Evolutionary conservation across 2,329 filamentous ascomycete species (phyloP), one percentile per base, ranked within the genome.

Genomic region (Exophiala mesophila): DNA sequence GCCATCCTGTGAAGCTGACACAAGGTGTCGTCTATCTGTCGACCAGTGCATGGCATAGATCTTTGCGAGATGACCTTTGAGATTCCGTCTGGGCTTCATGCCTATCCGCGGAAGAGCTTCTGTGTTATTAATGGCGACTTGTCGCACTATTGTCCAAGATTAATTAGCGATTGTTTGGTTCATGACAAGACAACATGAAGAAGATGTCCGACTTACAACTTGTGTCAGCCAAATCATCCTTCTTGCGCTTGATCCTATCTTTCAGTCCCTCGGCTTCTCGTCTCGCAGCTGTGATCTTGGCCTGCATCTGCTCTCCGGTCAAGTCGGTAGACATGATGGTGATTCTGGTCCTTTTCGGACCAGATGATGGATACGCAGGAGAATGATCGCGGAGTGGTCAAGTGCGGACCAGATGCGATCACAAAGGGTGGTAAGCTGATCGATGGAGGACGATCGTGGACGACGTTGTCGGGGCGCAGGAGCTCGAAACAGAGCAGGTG

Each of bases 21-120:
- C 92, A 49, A 97, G 80, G 69, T 97, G 92, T 68, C 92, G 83
- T 63, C 92, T 82, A 70, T 98, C 92, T 53, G 92, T 98, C 23
- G 92, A 97, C 92, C 92, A 98, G 74, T 98, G 92, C 92, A 98
- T 98, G 59, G 92, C 92, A 69, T 98, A 98, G 61, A 98, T 98
- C 74, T 98, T 98, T 59, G 92, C 92, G 56, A 98, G 73, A 76
- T 98, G 92, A 55, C 92, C 92, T 74, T 97, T 97, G 56, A 98
- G 77, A 37, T 89, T 96, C 60, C 88, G 85, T 74, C 94, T 92
- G 54, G 90, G 86, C 77, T 92, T 94, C 92, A 98, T 97, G 63
- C 90, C 78, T 68, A 94, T 92, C 68, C 85, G 85, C 54, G 90
- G 88, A 59, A 98, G 81, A 55, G 85, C 76, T 66, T 97, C 92